Base-by-base conservation (phyloP, 352 stramenopile genomes). In the Phytopythium mirpurense region DNA sequence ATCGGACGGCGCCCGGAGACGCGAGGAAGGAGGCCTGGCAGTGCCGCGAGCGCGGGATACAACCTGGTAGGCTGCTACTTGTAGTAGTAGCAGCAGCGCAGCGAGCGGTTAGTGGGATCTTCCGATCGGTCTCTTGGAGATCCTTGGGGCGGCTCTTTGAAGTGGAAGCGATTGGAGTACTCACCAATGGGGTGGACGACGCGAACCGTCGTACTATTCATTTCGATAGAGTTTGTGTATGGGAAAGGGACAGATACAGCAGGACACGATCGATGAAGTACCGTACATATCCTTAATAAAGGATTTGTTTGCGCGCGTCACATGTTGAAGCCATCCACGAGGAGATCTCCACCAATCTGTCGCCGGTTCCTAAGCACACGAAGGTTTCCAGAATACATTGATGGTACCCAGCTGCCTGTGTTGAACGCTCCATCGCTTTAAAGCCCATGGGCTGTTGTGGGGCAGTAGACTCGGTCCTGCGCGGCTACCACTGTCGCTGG, bases 401-500 rank as follows among this genome's bases (percentile, higher is more conserved):
- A 14, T 47, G 21, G 19, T 47, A 32, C 15, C 8, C 41, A 3
- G 5, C 23, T 32, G 41, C 15, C 5, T 32, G 23, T 5, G 1
- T 32, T 32, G 29, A 9, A 9, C 29, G 29, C 9, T 32, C 5
- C 29, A 9, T 32, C 29, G n/a, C 40, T 31, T 9, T 32, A 5
- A 10, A 15, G 2, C 37, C 18, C 3, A 5, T 24, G 18, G 37
- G 10, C 41, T 1, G 15, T 32, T 7, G 1, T 9, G 14, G 12
- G 15, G 41, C 41, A 29, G 5, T 14, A 14, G 15, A 19, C 5
- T 9, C 12, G 3, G 24, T 15, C 12, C 23, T 32, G 23, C 1
- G 24, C 10, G 19, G 37, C 61, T 64, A 77, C 71, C 73, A 76
- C 57, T 79, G 70, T 32, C 71, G 73, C 31, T 62, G 62, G 45